phyloP scores from a whole-genome alignment of 805 yeast species.

The Barnettozyma pratensis region DNA sequence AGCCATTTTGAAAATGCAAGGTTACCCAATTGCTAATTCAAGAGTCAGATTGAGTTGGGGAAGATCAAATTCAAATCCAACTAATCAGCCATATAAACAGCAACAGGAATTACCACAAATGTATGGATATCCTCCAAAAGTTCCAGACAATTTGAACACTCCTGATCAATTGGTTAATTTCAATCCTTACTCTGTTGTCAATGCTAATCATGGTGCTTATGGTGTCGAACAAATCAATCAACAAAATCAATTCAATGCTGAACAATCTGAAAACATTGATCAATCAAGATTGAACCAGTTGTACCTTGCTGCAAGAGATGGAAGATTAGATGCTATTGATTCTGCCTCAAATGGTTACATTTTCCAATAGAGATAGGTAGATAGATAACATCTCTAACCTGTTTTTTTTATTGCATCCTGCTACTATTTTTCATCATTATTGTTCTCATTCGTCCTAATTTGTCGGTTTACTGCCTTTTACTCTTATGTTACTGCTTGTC shows the following conservation, averaged over 20 bases:
- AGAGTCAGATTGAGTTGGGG: conserved; percentile 89
- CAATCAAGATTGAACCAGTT: conserved; percentile 44
- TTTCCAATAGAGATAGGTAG: background rate
- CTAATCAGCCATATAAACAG: conserved; percentile 18
- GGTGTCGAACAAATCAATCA: conserved; percentile 14
- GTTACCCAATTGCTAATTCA: conserved; percentile 80
- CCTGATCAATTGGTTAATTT: background rate
- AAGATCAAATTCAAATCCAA: conserved; percentile 37
- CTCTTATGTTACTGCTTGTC: background rate
- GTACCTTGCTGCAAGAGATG: conserved; percentile 51
- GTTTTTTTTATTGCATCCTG: background rate
- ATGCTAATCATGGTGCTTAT: conserved; percentile 6
- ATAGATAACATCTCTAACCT: background rate
- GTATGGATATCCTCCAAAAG: conserved; percentile 16
- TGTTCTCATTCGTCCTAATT: background rate
- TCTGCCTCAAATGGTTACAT: conserved; percentile 37
- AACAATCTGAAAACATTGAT: conserved; percentile 31
- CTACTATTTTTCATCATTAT: background rate
- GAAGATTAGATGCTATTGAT: conserved; percentile 48
- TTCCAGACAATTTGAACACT: background rate
- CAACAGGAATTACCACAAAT: conserved; percentile 22
- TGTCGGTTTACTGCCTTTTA: background rate
- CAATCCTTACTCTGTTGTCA: conserved; percentile 4
- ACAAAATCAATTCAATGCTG: conserved; percentile 20
- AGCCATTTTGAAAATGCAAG: conserved; percentile 85